These are phyloP conservation scores for Begonia masoniana DNA, from an alignment of 306 rosid species.

Conservation along the genomic window DNA sequence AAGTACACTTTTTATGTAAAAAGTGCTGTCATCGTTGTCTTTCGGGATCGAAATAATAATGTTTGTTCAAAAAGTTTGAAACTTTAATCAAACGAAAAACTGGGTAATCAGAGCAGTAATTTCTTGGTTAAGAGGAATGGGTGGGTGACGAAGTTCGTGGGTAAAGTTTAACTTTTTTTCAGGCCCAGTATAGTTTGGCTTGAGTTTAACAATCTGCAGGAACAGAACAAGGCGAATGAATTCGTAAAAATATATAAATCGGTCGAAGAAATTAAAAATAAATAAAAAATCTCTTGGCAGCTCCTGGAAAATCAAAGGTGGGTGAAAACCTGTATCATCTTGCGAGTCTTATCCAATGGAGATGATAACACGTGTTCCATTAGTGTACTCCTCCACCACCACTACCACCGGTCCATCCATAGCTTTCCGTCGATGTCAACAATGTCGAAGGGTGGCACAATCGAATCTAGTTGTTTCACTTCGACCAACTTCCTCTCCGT, in stretches of 20 bases:
- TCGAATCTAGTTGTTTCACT: constrained; percentile 10
- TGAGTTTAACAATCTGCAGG: constrained; percentile 13
- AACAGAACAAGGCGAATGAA: not conserved
- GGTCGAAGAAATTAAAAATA: not conserved
- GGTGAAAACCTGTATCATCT: constrained; percentile 7
- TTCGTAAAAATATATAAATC: not conserved
- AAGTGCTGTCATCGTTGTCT: too few relatives aligned
- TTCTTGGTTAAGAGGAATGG: too few relatives aligned
- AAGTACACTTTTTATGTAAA: too few relatives aligned
- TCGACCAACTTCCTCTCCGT: constrained; percentile 7
- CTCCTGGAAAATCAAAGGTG: not conserved
- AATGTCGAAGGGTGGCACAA: constrained; percentile 15
- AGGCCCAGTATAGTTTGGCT: too few relatives aligned
- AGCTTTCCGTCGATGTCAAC: constrained; percentile 30
- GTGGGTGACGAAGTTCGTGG: too few relatives aligned
- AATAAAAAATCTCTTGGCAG: not conserved
- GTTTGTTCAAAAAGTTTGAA: constrained; percentile 2
- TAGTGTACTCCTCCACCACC: constrained; percentile 10
- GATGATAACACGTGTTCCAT: constrained; percentile 65
- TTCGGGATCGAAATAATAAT: not conserved
- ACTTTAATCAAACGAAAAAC: constrained; percentile 8
- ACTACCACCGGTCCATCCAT: constrained; percentile 1
- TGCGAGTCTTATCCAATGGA: constrained; percentile 19
- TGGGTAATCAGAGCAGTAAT: too few relatives aligned
- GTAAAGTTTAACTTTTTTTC: too few relatives aligned